phyloP scores from a whole-genome alignment of 306 rosid species.

The Fragaria nilgerrensis region DNA sequence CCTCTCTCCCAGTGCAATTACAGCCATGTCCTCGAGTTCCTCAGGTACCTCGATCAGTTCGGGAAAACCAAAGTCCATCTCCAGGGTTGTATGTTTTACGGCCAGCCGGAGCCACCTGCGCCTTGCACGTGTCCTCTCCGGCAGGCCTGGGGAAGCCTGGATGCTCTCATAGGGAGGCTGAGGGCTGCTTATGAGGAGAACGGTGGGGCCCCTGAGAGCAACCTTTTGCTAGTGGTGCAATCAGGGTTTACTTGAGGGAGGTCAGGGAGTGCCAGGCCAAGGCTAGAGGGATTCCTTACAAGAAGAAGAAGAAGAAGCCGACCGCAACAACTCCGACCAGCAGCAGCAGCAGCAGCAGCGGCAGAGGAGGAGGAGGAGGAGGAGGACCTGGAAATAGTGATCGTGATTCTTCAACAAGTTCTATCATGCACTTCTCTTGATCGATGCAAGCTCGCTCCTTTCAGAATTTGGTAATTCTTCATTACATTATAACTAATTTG shows the following conservation, averaged over 20 bases:
- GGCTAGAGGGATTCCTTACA: conserved; percentile 95
- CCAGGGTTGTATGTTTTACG: conserved; percentile 86
- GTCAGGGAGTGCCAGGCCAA: conserved; percentile 88
- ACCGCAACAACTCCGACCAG: not conserved
- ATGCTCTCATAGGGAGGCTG: conserved; percentile 89
- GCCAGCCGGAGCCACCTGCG: conserved; percentile 93
- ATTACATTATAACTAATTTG: not conserved
- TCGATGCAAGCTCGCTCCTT: not conserved
- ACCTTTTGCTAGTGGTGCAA: conserved; percentile 79
- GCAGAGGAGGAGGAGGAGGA: conserved; percentile 30
- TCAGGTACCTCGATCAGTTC: conserved; percentile 83
- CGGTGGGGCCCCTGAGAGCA: conserved; percentile 72
- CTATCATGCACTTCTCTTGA: conserved; percentile 6
- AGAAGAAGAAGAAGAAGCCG: conserved; percentile 84
- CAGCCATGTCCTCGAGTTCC: conserved; percentile 86
- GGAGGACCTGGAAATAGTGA: conserved; percentile 5
- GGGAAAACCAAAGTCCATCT: conserved; percentile 95
- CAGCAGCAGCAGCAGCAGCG: not conserved
- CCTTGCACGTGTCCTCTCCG: conserved; percentile 90
- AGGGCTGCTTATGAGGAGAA: conserved; percentile 97
- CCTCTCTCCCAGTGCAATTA: conserved; percentile 71
- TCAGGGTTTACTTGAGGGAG: conserved; percentile 81
- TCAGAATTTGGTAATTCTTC: not conserved
- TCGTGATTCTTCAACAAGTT: conserved; percentile 2
- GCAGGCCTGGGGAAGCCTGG: conserved; percentile 98